These are phyloP conservation scores for Dactylis glomerata DNA, from an alignment of 176 grass and related monocot genomes.

Conservation along the genomic window DNA sequence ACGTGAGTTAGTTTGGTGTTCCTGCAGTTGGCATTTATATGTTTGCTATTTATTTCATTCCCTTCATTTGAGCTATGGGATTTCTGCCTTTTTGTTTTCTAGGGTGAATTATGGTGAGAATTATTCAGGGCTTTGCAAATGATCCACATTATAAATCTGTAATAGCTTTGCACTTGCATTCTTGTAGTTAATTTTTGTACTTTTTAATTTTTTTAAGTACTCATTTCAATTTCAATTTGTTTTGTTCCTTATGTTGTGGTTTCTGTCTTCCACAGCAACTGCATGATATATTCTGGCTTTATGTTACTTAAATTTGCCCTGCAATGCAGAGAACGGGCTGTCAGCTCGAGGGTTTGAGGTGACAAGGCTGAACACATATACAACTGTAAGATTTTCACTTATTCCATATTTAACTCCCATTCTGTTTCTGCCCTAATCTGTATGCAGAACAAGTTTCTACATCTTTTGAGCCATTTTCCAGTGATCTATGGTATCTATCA, in stretches of 20 bases:
- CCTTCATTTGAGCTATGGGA: background rate
- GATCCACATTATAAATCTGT: background rate
- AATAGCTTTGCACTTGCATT: background rate
- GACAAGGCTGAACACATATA: conserved; percentile 80
- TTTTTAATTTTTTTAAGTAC: background rate
- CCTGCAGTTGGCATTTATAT: background rate
- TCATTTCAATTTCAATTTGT: background rate
- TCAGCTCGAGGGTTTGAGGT: conserved; percentile 80
- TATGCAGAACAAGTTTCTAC: background rate
- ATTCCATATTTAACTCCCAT: background rate
- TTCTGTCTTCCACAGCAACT: background rate
- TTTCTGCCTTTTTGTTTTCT: background rate
- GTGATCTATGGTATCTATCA: background rate
- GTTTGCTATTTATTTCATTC: background rate
- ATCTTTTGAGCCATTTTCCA: background rate
- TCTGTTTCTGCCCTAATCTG: background rate
- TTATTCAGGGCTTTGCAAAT: background rate
- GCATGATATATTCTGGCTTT: background rate
- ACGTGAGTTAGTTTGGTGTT: conserved; percentile 41
- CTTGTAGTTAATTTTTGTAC: background rate
- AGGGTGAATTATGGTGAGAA: background rate
- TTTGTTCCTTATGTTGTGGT: background rate
- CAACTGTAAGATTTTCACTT: conserved; percentile 52
- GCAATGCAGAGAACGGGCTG: conserved; percentile 59
- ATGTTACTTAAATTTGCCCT: conserved; percentile 1